These are phyloP conservation scores for Hippophae rhamnoides DNA, from an alignment of 306 rosid species.

Conservation along the genomic window DNA sequence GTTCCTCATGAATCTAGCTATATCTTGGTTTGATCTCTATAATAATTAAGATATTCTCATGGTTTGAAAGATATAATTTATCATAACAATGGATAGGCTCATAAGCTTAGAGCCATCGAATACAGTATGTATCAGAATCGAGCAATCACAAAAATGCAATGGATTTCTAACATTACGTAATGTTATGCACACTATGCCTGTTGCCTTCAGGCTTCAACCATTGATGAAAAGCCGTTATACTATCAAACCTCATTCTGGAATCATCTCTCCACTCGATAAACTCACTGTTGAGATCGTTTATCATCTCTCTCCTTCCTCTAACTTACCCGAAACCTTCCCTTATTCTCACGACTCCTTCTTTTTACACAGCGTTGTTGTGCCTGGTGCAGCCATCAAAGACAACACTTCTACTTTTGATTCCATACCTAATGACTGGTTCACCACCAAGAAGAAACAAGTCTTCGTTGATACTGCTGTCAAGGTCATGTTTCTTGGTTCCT, in stretches of 20 bases:
- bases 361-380: slow-evolving; percentile 71
- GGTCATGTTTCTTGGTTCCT: slow-evolving; percentile 64
- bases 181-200: slow-evolving; percentile 94
- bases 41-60: too few species aligned
- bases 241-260: slow-evolving; percentile 56
- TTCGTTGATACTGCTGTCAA: slow-evolving; percentile 64
- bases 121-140: slow-evolving; percentile 45
- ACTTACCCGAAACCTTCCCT: slow-evolving; percentile 57
- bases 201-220: slow-evolving; percentile 71
- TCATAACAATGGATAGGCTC: slow-evolving; percentile 54
- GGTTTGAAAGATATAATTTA: too few species aligned
- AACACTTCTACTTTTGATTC: slow-evolving; percentile 56
- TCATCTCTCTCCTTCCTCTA: slow-evolving; percentile 37
- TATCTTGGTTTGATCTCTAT: too few species aligned
- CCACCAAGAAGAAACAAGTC: slow-evolving; percentile 68
- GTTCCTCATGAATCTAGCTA: too few species aligned
- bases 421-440: slow-evolving; percentile 70
- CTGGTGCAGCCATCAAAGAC: slow-evolving; percentile 61
- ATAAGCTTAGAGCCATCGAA: slow-evolving; percentile 75
- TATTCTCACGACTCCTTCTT: slow-evolving; percentile 57
- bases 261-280: slow-evolving; percentile 69
- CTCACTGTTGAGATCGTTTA: slow-evolving; percentile 46
- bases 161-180: slow-evolving; percentile 54
- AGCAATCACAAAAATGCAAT: slow-evolving; percentile 42
- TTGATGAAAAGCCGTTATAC: slow-evolving; percentile 51